Evolutionary conservation across 257 asterid species (phyloP).

Genomic region (Verbascum thapsus): DNA sequence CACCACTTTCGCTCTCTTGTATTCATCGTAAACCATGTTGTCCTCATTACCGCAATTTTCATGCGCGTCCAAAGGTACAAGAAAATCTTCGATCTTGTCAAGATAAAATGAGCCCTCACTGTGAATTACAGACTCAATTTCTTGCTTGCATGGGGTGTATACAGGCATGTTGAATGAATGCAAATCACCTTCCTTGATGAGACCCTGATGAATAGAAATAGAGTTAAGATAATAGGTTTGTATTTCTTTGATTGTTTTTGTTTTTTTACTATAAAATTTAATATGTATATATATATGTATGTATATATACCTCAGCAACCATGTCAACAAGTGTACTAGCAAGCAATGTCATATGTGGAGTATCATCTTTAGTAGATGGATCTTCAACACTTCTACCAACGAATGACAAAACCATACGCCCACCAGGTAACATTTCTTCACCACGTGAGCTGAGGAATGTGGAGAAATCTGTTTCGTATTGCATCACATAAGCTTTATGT

Average conservation of each 20-base stretch:
- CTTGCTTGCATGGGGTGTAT: slow-evolving; percentile 25
- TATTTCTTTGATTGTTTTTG: no score
- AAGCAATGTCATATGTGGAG: slow-evolving; percentile 3
- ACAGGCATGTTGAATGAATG: slow-evolving; percentile 37
- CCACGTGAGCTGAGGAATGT: slow-evolving; percentile 29
- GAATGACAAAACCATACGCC: slow-evolving; percentile 32
- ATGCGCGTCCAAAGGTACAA: background rate
- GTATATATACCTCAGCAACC: slow-evolving; percentile 21
- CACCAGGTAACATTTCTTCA: slow-evolving; percentile 34
- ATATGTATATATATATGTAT: background rate
- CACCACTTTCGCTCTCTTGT: background rate
- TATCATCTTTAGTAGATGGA: slow-evolving; percentile 14
- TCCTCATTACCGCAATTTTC: no score
- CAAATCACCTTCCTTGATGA: slow-evolving; percentile 27
- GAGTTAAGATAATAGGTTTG: no score
- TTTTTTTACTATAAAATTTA: no score
- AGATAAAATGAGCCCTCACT: slow-evolving; percentile 35
- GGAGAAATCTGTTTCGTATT: slow-evolving; percentile 38
- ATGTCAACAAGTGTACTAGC: slow-evolving; percentile 26
- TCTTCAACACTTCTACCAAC: slow-evolving; percentile 32
- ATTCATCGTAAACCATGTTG: no score
- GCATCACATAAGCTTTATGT: slow-evolving; percentile 37
- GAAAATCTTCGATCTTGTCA: slow-evolving; percentile 7
- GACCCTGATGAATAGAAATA: slow-evolving; percentile 26
- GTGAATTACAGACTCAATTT: slow-evolving; percentile 27